Percentiles rank a stretch among this genome's conserved stretches.
Conservation (phyloP, 257 asterid species). For the Echium plantagineum region DNA sequence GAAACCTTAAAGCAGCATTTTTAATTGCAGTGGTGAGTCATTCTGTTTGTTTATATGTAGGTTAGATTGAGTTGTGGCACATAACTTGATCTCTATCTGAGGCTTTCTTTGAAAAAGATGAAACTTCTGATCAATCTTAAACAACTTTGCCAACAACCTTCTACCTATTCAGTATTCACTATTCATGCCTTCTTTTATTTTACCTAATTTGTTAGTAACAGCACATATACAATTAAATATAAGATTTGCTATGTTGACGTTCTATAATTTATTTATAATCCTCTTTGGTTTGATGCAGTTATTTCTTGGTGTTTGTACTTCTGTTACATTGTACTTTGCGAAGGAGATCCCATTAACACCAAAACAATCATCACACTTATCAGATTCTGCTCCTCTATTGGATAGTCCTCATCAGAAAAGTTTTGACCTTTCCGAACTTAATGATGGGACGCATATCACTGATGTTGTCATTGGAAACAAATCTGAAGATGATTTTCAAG, state of each 20-base stretch:
- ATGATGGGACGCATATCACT: slow-evolving; percentile 22
- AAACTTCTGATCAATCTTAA: no score
- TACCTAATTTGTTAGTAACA: no score
- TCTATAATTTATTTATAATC: slow-evolving; percentile 16
- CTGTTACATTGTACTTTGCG: slow-evolving; percentile 84
- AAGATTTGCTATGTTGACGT: not conserved
- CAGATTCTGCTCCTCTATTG: slow-evolving; percentile 94
- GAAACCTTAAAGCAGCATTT: slow-evolving; percentile 98
- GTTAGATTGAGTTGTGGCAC: no score
- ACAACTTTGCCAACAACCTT: no score
- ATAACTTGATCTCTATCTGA: no score
- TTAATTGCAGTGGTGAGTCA: slow-evolving; percentile 96
- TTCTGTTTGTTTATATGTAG: not conserved
- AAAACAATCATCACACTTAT: slow-evolving; percentile 32
- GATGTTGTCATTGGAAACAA: slow-evolving; percentile 15
- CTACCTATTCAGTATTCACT: no score
- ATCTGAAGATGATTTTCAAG: slow-evolving; percentile 6
- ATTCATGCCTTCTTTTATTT: no score
- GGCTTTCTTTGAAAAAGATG: no score
- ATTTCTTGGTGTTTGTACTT: slow-evolving; percentile 66
- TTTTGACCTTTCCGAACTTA: slow-evolving; percentile 36
- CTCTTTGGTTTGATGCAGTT: slow-evolving; percentile 35
- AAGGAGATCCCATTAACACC: slow-evolving; percentile 66
- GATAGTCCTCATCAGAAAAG: slow-evolving; percentile 36
- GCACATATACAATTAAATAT: no score